A percentile compares a stretch with the other conserved stretches of the same genome.
These are phyloP conservation scores for Suillus brevipes DNA, from an alignment of 768 basidiomycete genomes.

Conservation along the genomic window DNA sequence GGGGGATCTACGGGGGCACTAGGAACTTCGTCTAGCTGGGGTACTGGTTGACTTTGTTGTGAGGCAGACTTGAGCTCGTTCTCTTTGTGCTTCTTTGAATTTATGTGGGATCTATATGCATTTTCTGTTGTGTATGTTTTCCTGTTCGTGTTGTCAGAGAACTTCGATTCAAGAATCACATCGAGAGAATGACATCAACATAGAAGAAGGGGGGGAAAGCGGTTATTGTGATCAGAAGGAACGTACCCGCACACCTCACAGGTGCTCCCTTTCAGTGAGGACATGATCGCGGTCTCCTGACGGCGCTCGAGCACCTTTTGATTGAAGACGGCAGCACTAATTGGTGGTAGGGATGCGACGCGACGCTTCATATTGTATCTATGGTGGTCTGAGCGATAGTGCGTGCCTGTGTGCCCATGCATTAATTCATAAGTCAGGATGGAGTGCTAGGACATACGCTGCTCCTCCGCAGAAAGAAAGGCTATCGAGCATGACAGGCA, in stretches of 20 bases:
- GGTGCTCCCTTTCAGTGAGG: conserved; percentile 55
- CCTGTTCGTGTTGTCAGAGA: conserved; percentile 39
- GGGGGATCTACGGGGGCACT: conserved; percentile 16
- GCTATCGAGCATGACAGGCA: conserved; percentile 92
- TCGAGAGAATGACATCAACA: conserved; percentile 2
- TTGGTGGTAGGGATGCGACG: conserved; percentile 85
- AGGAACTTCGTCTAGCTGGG: conserved; percentile 16
- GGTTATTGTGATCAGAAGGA: conserved; percentile 2
- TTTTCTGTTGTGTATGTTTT: conserved; percentile 90
- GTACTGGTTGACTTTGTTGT: conserved; percentile 11
- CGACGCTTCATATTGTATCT: conserved; percentile 98
- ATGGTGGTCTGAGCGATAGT: conserved; percentile 94
- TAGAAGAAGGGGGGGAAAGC: not conserved
- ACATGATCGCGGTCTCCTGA: conserved; percentile 69
- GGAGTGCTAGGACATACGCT: conserved; percentile 52
- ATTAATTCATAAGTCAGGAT: conserved; percentile 9
- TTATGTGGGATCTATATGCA: conserved; percentile 83
- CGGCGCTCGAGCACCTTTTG: conserved; percentile 83
- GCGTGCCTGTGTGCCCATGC: conserved; percentile 52
- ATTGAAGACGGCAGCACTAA: conserved; percentile 76
- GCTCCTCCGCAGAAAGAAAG: conserved; percentile 78
- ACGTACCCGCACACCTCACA: conserved; percentile 88
- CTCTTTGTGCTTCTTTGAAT: conserved; percentile 89
- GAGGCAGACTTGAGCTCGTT: conserved; percentile 54
- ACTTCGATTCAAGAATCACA: not conserved